Evolutionary conservation across 192 early-diverging fungal species (phyloP).

Genomic region (Backusella psychrophila): DNA sequence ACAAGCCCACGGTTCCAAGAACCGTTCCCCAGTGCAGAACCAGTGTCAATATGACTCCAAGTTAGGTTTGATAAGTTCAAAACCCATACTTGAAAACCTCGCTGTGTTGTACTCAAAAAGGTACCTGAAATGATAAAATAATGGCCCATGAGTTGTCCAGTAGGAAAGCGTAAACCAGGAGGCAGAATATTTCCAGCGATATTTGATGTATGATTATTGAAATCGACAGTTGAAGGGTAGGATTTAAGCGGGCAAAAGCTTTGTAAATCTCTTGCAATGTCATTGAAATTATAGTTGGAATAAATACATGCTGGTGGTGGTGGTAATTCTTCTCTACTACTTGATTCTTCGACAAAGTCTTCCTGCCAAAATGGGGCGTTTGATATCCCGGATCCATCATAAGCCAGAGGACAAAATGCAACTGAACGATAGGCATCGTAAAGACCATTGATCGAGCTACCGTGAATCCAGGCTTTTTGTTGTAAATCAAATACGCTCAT

Average conservation of each 20-base stretch:
- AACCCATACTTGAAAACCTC: conserved; percentile 72
- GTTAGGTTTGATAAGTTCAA: conserved; percentile 55
- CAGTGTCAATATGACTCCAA: conserved; percentile 69
- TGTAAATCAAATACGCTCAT: conserved; percentile 74
- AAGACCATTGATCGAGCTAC: conserved; percentile 64
- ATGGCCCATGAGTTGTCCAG: conserved; percentile 68
- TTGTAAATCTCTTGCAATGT: conserved; percentile 75
- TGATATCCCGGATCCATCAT: neutral
- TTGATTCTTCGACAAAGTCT: neutral
- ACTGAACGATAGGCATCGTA: conserved; percentile 79
- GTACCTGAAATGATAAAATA: conserved; percentile 71
- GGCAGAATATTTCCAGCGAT: conserved; percentile 59
- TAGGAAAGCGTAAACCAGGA: conserved; percentile 77
- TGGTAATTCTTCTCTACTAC: conserved; percentile 43
- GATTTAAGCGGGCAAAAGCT: conserved; percentile 53
- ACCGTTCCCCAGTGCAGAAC: conserved; percentile 61
- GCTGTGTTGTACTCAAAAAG: conserved; percentile 61
- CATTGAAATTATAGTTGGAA: conserved; percentile 80
- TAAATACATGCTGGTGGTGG: conserved; percentile 61
- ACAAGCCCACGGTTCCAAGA: conserved; percentile 80
- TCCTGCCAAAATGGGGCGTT: conserved; percentile 13
- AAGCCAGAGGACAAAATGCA: conserved; percentile 53
- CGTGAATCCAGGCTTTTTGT: conserved; percentile 58
- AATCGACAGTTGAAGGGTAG: conserved; percentile 38
- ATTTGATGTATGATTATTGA: conserved; percentile 62